Evolutionary conservation across 2,329 filamentous ascomycete species (phyloP).

Genomic region (Sporothrix curviconia): DNA sequence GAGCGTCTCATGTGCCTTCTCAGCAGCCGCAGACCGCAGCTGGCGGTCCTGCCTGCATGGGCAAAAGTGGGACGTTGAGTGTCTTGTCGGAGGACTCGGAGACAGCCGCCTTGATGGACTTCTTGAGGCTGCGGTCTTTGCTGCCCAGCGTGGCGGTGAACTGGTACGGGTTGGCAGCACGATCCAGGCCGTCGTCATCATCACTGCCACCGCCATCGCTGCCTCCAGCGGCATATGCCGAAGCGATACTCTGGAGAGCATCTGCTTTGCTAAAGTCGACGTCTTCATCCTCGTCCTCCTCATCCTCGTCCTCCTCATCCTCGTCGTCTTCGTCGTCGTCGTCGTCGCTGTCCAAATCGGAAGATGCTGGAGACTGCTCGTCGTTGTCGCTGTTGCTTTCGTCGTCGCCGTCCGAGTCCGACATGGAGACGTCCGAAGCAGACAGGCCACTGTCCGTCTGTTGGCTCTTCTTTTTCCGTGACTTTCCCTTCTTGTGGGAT

Average conservation of each 20-base stretch:
- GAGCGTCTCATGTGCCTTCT: constrained; percentile 86
- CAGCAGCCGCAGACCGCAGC: constrained; percentile 74
- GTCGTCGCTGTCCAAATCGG: background rate
- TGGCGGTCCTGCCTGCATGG: constrained; percentile 80
- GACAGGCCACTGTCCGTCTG: constrained; percentile 26
- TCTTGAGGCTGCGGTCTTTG: constrained; percentile 46
- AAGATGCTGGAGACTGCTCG: constrained; percentile 35
- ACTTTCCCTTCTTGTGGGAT: constrained; percentile 42
- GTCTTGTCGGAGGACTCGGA: constrained; percentile 57
- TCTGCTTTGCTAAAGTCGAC: constrained; percentile 26
- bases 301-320: background rate
- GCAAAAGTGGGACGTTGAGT: constrained; percentile 74
- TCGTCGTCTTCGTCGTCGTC: constrained; percentile 3
- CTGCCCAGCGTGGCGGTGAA: constrained; percentile 6
- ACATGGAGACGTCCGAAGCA: constrained; percentile 31
- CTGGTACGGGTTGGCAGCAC: constrained; percentile 19
- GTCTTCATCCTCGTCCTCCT: background rate
- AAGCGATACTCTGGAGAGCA: constrained; percentile 62
- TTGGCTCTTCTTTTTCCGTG: constrained; percentile 44
- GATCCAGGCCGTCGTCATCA: constrained; percentile 38
- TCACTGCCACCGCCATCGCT: constrained; percentile 38
- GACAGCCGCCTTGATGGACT: constrained; percentile 67
- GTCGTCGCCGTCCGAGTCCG: constrained; percentile 3
- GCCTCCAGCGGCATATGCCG: constrained; percentile 58
- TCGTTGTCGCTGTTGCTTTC: constrained; percentile 7